phyloP scores from a whole-genome alignment of 257 asterid genomes.

The Petrea volubilis region DNA sequence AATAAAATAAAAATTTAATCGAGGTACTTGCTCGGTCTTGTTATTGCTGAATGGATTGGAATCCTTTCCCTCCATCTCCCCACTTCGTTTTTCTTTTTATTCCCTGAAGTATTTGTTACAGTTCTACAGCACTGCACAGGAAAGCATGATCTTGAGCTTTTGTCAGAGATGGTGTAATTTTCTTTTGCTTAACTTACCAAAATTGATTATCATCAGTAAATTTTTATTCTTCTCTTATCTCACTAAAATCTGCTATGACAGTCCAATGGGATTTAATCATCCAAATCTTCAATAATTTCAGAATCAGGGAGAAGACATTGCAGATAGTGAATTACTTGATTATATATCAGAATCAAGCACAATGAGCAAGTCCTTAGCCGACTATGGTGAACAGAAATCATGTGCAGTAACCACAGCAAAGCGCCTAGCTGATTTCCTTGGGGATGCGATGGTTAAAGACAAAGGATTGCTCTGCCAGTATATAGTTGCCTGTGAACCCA shows the following conservation, averaged over 20 bases:
- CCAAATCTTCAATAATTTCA: constrained; percentile 39
- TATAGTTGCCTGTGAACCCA: constrained; percentile 96
- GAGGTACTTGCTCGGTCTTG: constrained; percentile 16
- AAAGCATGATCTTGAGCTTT: constrained; percentile 16
- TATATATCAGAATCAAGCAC: constrained; percentile 99
- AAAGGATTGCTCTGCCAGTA: constrained; percentile 97
- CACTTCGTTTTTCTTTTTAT: neutral
- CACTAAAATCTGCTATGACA: neutral
- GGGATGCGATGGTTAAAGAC: constrained; percentile 97
- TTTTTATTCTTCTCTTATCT: neutral
- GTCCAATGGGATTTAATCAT: constrained; percentile 18
- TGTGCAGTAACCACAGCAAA: constrained; percentile 98
- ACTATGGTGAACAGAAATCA: constrained; percentile 93
- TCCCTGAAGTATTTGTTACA: neutral
- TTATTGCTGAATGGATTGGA: constrained; percentile 13
- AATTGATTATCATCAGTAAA: neutral
- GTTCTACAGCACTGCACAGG: constrained; percentile 5
- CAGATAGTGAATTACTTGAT: constrained; percentile 89
- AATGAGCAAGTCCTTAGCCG: constrained; percentile 97
- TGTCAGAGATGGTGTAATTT: neutral
- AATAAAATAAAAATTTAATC: too few species aligned
- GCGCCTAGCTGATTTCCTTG: constrained; percentile 95
- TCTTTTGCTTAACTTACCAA: constrained; percentile 2
- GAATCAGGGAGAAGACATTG: constrained; percentile 93
- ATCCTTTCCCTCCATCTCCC: constrained; percentile 12